phyloP scores from a whole-genome alignment of 441 rosid species.

The Arabidopsis hybrid region DNA sequence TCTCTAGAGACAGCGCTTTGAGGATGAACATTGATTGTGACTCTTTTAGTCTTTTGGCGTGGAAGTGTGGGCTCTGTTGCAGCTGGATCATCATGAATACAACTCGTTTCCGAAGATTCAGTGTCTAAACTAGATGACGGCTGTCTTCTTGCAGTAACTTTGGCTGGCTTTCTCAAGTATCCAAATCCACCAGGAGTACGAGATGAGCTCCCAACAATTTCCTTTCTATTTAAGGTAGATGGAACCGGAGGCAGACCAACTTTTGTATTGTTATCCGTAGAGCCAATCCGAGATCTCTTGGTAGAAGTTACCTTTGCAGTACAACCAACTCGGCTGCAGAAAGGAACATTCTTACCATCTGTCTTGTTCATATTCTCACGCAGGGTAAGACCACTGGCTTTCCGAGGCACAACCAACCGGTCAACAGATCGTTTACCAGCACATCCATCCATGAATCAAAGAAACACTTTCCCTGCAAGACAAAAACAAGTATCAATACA shows the following conservation, averaged over 20 bases:
- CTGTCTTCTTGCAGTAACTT: slow-evolving; percentile 48
- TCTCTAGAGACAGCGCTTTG: slow-evolving; percentile 30
- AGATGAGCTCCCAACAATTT: slow-evolving; percentile 76
- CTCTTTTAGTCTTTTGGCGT: slow-evolving; percentile 35
- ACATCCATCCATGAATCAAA: slow-evolving; percentile 72
- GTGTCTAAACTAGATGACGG: slow-evolving; percentile 52
- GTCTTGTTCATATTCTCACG: slow-evolving; percentile 64
- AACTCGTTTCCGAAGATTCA: slow-evolving; percentile 70
- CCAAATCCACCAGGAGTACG: slow-evolving; percentile 39
- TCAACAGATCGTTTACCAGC: slow-evolving; percentile 58
- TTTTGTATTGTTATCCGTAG: slow-evolving; percentile 55
- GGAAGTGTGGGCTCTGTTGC: slow-evolving; percentile 17
- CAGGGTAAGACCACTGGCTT: slow-evolving; percentile 61
- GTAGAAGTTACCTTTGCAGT: slow-evolving; percentile 60
- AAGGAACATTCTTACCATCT: slow-evolving; percentile 59
- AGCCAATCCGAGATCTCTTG: slow-evolving; percentile 52
- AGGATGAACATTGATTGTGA: slow-evolving; percentile 24
- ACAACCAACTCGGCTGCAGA: slow-evolving; percentile 76
- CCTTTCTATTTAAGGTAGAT: slow-evolving; percentile 56
- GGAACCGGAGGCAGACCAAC: slow-evolving; percentile 40
- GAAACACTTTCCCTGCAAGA: slow-evolving; percentile 20
- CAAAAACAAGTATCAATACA: not conserved
- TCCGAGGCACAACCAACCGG: slow-evolving; percentile 53
- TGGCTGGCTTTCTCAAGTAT: slow-evolving; percentile 50
- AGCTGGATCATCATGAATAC: slow-evolving; percentile 53